A percentile compares a stretch with the other conserved stretches of the same genome.
Evolutionary conservation across 2,329 filamentous ascomycete species (phyloP).

Genomic region (Xylariales sp.): DNA sequence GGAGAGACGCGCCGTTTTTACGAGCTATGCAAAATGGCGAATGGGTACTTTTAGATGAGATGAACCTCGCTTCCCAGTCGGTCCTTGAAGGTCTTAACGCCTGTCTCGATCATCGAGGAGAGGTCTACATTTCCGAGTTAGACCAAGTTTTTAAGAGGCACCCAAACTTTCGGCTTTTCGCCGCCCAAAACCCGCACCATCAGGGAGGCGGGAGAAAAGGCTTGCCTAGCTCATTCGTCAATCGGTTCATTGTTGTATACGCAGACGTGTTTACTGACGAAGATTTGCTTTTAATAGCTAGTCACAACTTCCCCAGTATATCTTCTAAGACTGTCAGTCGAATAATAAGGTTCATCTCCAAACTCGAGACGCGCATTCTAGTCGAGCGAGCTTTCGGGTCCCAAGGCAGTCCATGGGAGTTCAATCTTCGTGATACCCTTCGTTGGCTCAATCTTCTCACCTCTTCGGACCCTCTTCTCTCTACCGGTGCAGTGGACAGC

Average conservation of each 20-base stretch:
- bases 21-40: constrained; percentile 96
- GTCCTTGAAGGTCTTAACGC: constrained; percentile 96
- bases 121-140: constrained; percentile 94
- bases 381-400: constrained; percentile 68
- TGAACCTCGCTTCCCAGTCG: constrained; percentile 97
- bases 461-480: constrained; percentile 69
- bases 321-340: constrained; percentile 68
- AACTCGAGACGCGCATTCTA: constrained; percentile 78
- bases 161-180: constrained; percentile 91
- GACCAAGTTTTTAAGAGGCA: constrained; percentile 94
- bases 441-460: constrained; percentile 84
- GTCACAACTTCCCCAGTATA: constrained; percentile 77
- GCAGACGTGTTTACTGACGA: constrained; percentile 87
- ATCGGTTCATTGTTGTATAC: constrained; percentile 97
- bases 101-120: constrained; percentile 94
- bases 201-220: constrained; percentile 97
- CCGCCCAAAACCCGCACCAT: constrained; percentile 96
- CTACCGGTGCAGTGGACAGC: constrained; percentile 71
- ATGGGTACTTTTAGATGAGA: constrained; percentile 97
- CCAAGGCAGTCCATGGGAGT: constrained; percentile 88
- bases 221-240: constrained; percentile 94
- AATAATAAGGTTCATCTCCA: constrained; percentile 83
- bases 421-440: constrained; percentile 90
- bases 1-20: constrained; percentile 94
- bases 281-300: constrained; percentile 85